Conservation (phyloP, 2,329 filamentous ascomycete species). For the Xylaria arbuscula region DNA sequence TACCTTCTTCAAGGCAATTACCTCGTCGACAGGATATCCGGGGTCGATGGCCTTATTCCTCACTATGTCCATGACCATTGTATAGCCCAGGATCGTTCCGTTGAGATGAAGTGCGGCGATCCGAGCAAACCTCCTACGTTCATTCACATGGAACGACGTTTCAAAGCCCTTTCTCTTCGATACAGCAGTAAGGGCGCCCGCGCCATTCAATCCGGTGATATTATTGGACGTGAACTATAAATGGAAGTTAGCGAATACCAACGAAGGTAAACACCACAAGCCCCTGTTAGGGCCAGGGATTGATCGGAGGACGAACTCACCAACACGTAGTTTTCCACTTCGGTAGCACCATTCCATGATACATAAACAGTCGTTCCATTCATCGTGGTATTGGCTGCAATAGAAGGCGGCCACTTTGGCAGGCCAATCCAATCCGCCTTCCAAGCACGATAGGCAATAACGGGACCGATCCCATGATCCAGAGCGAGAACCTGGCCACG, state of each 20-base stretch:
- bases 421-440: slow-evolving; percentile 32
- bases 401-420: slow-evolving; percentile 29
- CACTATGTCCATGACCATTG: slow-evolving; percentile 20
- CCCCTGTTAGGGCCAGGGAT: background rate
- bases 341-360: slow-evolving; percentile 33
- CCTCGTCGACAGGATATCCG: slow-evolving; percentile 21
- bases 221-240: slow-evolving; percentile 21
- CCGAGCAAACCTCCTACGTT: slow-evolving; percentile 21
- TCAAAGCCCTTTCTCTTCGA: slow-evolving; percentile 33
- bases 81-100: slow-evolving; percentile 29
- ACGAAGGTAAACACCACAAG: background rate
- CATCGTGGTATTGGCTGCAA: slow-evolving; percentile 5
- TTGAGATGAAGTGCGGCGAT: slow-evolving; percentile 25
- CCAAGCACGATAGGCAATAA: slow-evolving; percentile 34
- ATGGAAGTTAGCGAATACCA: background rate
- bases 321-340: slow-evolving; percentile 25
- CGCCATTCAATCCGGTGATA: slow-evolving; percentile 23
- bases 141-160: slow-evolving; percentile 24
- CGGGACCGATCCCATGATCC: slow-evolving; percentile 30
- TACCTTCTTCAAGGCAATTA: slow-evolving; percentile 9
- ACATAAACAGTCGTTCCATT: slow-evolving; percentile 19
- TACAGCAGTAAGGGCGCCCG: slow-evolving; percentile 4
- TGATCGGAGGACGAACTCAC: slow-evolving; percentile 5
- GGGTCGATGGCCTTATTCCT: slow-evolving; percentile 6
- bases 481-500: slow-evolving; percentile 31